Percentiles rank a stretch among this genome's conserved stretches.
Evolutionary conservation across 805 yeast species (phyloP).

Genomic region (Pichia thaimueangensis): DNA sequence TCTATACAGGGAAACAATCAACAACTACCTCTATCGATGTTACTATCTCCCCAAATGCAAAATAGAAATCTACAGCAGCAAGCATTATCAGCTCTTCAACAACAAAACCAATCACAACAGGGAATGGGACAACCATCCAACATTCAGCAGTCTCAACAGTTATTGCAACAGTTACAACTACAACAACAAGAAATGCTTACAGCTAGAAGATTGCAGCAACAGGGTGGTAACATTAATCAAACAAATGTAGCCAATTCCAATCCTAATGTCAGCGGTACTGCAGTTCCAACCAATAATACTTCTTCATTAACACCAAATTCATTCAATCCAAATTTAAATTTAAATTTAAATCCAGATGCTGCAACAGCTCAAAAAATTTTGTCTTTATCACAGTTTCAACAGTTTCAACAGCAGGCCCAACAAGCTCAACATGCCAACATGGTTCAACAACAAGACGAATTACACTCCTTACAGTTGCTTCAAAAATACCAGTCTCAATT

Average conservation of each 20-base stretch:
- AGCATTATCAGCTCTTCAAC: conserved; percentile 11
- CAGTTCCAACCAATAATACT: conserved; percentile 13
- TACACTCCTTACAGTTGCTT: conserved; percentile 3
- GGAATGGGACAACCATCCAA: conserved; percentile 16
- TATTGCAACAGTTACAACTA: conserved; percentile 18
- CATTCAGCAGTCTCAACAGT: conserved; percentile 16
- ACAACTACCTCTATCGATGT: conserved; percentile 24
- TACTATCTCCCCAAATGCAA: conserved; percentile 32
- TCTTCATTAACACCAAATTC: conserved; percentile 19
- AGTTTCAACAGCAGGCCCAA: conserved; percentile 15
- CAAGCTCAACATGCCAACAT: neutral
- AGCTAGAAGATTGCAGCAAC: conserved; percentile 4
- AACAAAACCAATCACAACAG: conserved; percentile 16
- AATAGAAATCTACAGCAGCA: conserved; percentile 27
- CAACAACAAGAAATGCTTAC: conserved; percentile 12
- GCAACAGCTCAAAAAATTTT: conserved; percentile 8
- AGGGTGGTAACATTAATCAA: neutral
- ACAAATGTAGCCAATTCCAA: too few species aligned
- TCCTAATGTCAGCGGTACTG: neutral
- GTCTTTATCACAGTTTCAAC: conserved; percentile 13
- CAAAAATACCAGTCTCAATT: conserved; percentile 31
- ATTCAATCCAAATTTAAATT: conserved; percentile 3
- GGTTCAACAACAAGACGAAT: conserved; percentile 8
- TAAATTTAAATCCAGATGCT: neutral
- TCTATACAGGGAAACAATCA: conserved; percentile 13